Percentiles rank a stretch among this genome's conserved stretches.
These are phyloP conservation scores for Arxiozyma telluris DNA, from an alignment of 1,139 yeast species.

Conservation along the genomic window DNA sequence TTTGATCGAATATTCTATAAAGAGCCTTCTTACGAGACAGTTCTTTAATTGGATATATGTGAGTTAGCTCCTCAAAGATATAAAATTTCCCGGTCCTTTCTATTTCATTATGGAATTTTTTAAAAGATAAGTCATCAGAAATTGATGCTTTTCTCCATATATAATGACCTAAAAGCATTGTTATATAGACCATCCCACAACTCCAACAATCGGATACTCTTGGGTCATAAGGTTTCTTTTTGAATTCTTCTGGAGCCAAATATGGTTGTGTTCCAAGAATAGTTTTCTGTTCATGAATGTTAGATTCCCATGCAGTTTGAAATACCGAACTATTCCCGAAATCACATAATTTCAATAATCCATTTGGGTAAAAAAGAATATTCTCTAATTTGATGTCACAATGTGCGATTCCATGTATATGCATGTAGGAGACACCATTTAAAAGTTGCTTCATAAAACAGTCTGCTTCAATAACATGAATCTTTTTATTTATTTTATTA, in stretches of 20 bases:
- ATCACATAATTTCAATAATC: slow-evolving; percentile 50
- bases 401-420: slow-evolving; percentile 65
- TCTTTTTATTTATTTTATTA: slow-evolving; percentile 23
- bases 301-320: slow-evolving; percentile 57
- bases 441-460: slow-evolving; percentile 61
- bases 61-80: slow-evolving; percentile 24
- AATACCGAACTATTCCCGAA: slow-evolving; percentile 67
- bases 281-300: slow-evolving; percentile 43
- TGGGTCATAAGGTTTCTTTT: slow-evolving; percentile 43
- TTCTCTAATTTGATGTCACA: slow-evolving; percentile 68
- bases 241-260: slow-evolving; percentile 57
- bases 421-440: slow-evolving; percentile 56
- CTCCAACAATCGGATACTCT: slow-evolving; percentile 61
- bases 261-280: slow-evolving; percentile 69
- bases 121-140: slow-evolving; percentile 19
- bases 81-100: slow-evolving; percentile 24
- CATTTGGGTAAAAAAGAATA: slow-evolving; percentile 41
- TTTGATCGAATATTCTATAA: slow-evolving; percentile 48
- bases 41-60: slow-evolving; percentile 30
- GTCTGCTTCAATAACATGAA: slow-evolving; percentile 50
- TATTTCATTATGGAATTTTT: slow-evolving; percentile 27
- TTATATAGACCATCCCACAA: slow-evolving; percentile 48
- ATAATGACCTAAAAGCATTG: slow-evolving; percentile 42
- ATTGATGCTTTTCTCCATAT: slow-evolving; percentile 41
- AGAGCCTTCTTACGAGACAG: slow-evolving; percentile 39